Base-by-base conservation (phyloP, 306 rosid genomes). In the Sechiopsis laciniata region DNA sequence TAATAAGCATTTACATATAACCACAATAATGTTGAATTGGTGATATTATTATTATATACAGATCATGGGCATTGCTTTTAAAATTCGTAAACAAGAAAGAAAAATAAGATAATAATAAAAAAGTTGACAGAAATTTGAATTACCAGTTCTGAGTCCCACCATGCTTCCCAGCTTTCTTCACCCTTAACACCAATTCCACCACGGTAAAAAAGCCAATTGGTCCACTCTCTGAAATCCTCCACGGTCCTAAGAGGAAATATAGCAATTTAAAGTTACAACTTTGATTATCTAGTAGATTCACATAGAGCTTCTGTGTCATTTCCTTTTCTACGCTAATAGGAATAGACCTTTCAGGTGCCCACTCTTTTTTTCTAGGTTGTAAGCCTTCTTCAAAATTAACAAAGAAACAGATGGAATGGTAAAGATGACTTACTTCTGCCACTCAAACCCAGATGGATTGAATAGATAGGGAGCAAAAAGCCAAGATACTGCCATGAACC, bases 111-210 rank as follows among this genome's bases (percentile, higher is more conserved):
- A n/a, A 48, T 3, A 22, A 52, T 11, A 56, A 45, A 40, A 10
- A 32, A 37, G 48, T 12, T 21, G 10, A 48, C 6, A 29, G 2
- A 63, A 52, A 5, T 10, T 46, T 29, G 73, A 19, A 53, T 65
- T 76, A 94, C 98, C 97, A 90, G 84, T 85, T 94, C 99, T 80
- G 91, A 97, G 72, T 91, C 97, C 99, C 99, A 91, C 97, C 97
- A 94, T 74, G 97, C 95, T 89, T 94, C 99, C 99, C 99, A 94
- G 80, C 99, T 94, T 86, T 94, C 97, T 83, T 85, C 97, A 78
- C 97, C 97, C 83, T 90, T 87, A 35, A 94, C 97, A 77, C 99
- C 99, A 72, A 94, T 89, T 72, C 99, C 97, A 78, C 97, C 99
- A 74, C 96, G 78, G 75, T 91, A 89, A 64, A 91, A 88, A 72